Conservation (phyloP, 768 basidiomycete species). For the Pisolithus microcarpus region DNA sequence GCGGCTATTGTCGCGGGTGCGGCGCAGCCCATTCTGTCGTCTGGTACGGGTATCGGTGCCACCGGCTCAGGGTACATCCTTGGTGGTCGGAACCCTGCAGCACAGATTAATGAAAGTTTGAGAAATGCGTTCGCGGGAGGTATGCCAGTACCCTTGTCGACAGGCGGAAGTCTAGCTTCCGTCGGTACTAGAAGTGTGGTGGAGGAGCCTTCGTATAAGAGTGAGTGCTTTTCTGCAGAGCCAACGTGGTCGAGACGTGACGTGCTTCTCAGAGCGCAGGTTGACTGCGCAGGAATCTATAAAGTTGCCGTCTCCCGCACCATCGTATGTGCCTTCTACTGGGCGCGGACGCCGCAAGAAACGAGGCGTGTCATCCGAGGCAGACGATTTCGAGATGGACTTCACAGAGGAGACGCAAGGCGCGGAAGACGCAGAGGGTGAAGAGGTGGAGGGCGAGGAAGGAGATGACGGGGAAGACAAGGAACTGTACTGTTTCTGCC, state of each 20-base stretch:
- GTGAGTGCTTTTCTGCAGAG: conserved; percentile 10
- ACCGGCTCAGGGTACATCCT: conserved; percentile 23
- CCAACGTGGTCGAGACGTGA: neutral
- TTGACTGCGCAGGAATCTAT: conserved; percentile 25
- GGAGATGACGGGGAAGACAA: conserved; percentile 52
- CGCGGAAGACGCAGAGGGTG: conserved; percentile 26
- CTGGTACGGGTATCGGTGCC: conserved; percentile 6
- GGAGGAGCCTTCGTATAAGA: conserved; percentile 25
- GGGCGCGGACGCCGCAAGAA: conserved; percentile 29
- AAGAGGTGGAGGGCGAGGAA: conserved; percentile 36
- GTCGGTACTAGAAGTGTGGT: conserved; percentile 11
- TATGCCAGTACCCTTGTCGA: conserved; percentile 17
- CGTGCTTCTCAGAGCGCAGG: conserved; percentile 23
- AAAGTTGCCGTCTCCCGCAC: conserved; percentile 29
- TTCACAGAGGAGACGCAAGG: conserved; percentile 24
- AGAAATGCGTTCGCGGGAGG: conserved; percentile 29
- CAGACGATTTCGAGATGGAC: conserved; percentile 29
- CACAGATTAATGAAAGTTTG: conserved; percentile 34
- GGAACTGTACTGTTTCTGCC: conserved; percentile 56
- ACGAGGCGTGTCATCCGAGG: conserved; percentile 30
- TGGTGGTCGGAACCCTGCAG: conserved; percentile 32
- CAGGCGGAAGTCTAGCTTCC: neutral
- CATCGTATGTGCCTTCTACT: conserved; percentile 24
- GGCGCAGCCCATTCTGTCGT: conserved; percentile 15
- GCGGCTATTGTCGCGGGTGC: conserved; percentile 25